Evolutionary conservation across 1,284 basidiomycete species (phyloP), one percentile per base, ranked within the genome.

Genomic region (Marasmius sp.): DNA sequence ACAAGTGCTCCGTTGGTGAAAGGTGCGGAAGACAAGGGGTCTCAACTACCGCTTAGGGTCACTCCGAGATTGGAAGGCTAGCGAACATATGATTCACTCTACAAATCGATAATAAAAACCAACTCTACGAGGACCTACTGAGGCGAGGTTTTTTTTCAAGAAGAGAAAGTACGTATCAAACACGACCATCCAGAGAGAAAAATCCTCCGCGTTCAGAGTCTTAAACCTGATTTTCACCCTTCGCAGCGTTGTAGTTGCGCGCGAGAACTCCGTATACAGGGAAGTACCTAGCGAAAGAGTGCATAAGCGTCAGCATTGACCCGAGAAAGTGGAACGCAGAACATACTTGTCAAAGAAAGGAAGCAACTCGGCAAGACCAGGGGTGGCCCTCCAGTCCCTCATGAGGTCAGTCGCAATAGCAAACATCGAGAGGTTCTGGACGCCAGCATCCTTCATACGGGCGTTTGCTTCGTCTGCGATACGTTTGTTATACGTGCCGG

Each of bases 321-420:
- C 27, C 5, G 9, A 22, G 2, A 6, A 22, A 22, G 20, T 20
- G 10, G 11, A 11, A 22, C 10, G 2, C 6, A 54, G n/a, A 55
- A 73, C 78, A 57, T 63, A 80, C 79, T 72, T 72, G 67, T 79
- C 78, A 62, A 77, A 79, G 71, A 69, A 81, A 1, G 78, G 77
- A 48, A 79, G 57, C 67, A 80, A 59, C 66, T 80, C 72, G 12
- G 58, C 38, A 0, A 76, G 65, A 9, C 79, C 79, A 43, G 79
- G 79, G 1, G 75, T 77, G 65, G 74, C 72, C 62, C 79, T 75
- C 80, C 79, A 81, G 69, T 81, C 80, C 38, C 79, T 69, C 79
- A 81, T 80, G 37, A 81, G 70, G 67, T 81, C 79, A 41, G 68
- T 69, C 12, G 71, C 70, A 38, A 81, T 68, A 1, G 79, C 76